Evolutionary conservation across 164 flowering plant genomes (phyloP).

Genomic region (Annona squamosa): DNA sequence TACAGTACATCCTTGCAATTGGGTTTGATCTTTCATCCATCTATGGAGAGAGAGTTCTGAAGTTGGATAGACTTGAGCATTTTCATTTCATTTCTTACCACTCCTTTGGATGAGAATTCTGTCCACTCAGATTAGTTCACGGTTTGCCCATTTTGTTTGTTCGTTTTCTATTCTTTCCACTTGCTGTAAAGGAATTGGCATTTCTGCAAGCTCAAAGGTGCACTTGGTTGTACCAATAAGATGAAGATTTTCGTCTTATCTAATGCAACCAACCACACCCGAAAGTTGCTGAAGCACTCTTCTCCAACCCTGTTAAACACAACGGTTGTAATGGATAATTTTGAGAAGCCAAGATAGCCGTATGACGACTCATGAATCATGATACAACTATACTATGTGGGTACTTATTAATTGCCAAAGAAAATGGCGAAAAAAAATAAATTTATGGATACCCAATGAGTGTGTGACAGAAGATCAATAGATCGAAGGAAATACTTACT

Average conservation of each 20-base stretch:
- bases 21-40: neutral
- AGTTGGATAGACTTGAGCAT: neutral
- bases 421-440: neutral
- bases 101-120: neutral
- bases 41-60: neutral
- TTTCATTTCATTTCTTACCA: neutral
- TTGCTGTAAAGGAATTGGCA: too few species aligned
- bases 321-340: neutral
- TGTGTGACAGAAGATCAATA: neutral
- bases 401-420: neutral
- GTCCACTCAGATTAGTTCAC: neutral
- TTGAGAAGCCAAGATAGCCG: neutral
- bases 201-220: too few species aligned
- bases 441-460: too few species aligned
- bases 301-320: neutral
- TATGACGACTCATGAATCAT: neutral
- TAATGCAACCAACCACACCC: too few species aligned
- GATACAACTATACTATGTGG: neutral
- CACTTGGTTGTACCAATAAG: too few species aligned
- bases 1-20: neutral
- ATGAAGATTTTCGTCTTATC: too few species aligned
- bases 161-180: neutral
- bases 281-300: too few species aligned
- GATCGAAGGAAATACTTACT: slow-evolving; percentile 24
- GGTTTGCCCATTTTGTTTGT: too few species aligned